These are phyloP conservation scores for Fusarium denticulatum DNA, from an alignment of 2,329 filamentous ascomycete species.

Conservation along the genomic window DNA sequence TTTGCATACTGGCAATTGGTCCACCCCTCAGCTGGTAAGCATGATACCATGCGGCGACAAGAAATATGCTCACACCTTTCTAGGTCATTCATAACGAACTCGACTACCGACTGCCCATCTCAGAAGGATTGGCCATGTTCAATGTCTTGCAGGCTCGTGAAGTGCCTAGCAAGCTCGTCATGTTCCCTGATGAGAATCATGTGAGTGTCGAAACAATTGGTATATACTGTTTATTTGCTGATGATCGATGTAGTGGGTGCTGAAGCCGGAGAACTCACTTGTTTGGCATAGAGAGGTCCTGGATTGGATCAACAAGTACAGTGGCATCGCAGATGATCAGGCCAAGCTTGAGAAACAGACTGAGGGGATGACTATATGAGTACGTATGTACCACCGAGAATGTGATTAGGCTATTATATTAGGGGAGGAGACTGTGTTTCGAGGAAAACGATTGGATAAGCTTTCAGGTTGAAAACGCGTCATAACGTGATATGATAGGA, in stretches of 20 bases:
- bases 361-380: constrained; percentile 29
- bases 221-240: not conserved
- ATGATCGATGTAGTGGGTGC: constrained; percentile 69
- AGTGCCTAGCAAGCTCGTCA: constrained; percentile 80
- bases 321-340: constrained; percentile 52
- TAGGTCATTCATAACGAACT: constrained; percentile 83
- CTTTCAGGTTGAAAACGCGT: not conserved
- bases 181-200: constrained; percentile 80
- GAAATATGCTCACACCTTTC: not conserved
- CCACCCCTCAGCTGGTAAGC: constrained; percentile 82
- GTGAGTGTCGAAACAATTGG: constrained; percentile 42
- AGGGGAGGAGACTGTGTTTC: not conserved
- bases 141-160: constrained; percentile 82
- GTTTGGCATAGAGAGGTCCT: constrained; percentile 91
- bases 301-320: constrained; percentile 76
- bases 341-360: constrained; percentile 31
- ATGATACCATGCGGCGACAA: not conserved
- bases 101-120: constrained; percentile 87
- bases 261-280: constrained; percentile 90
- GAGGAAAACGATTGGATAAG: not conserved
- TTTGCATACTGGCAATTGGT: constrained; percentile 73
- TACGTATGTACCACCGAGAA: not conserved
- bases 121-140: constrained; percentile 86
- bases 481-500: not conserved
- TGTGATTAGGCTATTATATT: not conserved